Percentiles rank a stretch among this genome's conserved stretches.
Evolutionary conservation across 1,284 basidiomycete genomes (phyloP).

Genomic region (Tylopilus sp.): DNA sequence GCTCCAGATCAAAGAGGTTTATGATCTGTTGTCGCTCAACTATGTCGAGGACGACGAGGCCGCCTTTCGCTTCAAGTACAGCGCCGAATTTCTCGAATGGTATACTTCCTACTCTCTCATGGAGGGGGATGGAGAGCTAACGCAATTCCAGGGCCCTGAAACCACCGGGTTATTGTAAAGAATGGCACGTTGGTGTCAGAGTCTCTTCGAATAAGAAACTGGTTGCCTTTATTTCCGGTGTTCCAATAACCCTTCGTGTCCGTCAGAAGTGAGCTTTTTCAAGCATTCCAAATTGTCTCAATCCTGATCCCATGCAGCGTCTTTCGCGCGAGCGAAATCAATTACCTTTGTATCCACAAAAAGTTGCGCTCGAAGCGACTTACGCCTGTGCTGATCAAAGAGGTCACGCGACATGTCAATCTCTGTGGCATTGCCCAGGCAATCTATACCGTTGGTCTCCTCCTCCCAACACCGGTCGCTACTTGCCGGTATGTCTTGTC

Average conservation of each 20-base stretch:
- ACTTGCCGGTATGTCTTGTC: constrained; percentile 62
- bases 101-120: constrained; percentile 33
- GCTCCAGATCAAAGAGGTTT: constrained; percentile 82
- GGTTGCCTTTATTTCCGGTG: constrained; percentile 98
- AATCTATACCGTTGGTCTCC: constrained; percentile 91
- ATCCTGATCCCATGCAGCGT: constrained; percentile 42
- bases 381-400: constrained; percentile 96
- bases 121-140: background rate
- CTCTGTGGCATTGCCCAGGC: constrained; percentile 93
- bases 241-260: constrained; percentile 81
- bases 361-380: constrained; percentile 94
- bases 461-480: constrained; percentile 87
- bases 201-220: constrained; percentile 88
- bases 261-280: constrained; percentile 62
- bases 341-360: constrained; percentile 98
- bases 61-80: constrained; percentile 95
- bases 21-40: constrained; percentile 87
- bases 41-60: constrained; percentile 98
- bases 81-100: constrained; percentile 94
- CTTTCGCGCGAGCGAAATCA: constrained; percentile 85
- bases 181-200: constrained; percentile 96
- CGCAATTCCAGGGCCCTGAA: constrained; percentile 77
- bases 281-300: background rate
- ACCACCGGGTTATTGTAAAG: constrained; percentile 88
- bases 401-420: constrained; percentile 93